A percentile compares a stretch with the other conserved stretches of the same genome.
phyloP scores from a whole-genome alignment of 176 grass and related monocot species.

The Oryza longistaminata region DNA sequence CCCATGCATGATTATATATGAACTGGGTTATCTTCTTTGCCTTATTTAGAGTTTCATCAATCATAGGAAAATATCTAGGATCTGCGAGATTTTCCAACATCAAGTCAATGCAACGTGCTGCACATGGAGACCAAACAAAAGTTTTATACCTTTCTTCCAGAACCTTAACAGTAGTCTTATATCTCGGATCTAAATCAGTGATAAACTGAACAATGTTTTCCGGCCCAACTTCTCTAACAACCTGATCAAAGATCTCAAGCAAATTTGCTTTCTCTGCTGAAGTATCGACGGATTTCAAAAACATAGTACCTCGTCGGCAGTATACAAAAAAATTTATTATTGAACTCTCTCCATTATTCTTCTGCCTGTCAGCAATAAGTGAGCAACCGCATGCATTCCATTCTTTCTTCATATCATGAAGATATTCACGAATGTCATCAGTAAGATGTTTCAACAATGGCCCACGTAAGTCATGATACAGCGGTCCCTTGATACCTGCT shows the following conservation, averaged over 20 bases:
- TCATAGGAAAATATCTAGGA: constrained; percentile 58
- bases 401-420: constrained; percentile 55
- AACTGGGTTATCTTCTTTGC: constrained; percentile 58
- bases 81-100: constrained; percentile 61
- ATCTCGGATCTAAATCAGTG: constrained; percentile 33
- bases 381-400: constrained; percentile 51
- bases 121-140: constrained; percentile 63
- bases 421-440: constrained; percentile 44
- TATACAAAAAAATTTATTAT: constrained; percentile 59
- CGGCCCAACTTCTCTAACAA: constrained; percentile 51
- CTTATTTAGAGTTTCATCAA: constrained; percentile 57
- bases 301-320: constrained; percentile 46
- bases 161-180: constrained; percentile 38
- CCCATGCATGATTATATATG: constrained; percentile 62
- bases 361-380: constrained; percentile 57
- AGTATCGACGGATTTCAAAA: constrained; percentile 62
- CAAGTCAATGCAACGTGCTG: constrained; percentile 57
- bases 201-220: constrained; percentile 59
- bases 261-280: constrained; percentile 43
- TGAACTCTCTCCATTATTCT: constrained; percentile 30
- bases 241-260: constrained; percentile 60
- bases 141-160: constrained; percentile 50
- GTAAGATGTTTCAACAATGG: constrained; percentile 48
- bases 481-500: constrained; percentile 47
- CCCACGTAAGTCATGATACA: constrained; percentile 55